phyloP scores from a whole-genome alignment of 495 filamentous ascomycete species.

The Daldinia concentrica region DNA sequence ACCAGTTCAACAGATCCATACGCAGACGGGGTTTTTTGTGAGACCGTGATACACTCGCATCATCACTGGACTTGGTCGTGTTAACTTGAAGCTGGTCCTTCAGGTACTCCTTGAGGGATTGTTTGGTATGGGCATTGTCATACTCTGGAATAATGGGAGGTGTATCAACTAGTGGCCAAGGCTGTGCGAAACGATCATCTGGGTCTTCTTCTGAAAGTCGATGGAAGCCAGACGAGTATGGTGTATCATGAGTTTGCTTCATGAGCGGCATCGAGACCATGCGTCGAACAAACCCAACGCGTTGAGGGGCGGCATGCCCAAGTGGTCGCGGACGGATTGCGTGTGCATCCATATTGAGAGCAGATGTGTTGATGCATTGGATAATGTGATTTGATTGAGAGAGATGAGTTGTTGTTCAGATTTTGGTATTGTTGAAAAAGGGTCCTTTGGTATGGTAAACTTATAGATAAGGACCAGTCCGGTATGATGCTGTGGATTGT shows the following conservation, averaged over 20 bases:
- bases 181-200: neutral
- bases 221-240: neutral
- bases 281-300: slow-evolving; percentile 11
- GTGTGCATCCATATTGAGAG: slow-evolving; percentile 27
- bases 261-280: slow-evolving; percentile 35
- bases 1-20: slow-evolving; percentile 26
- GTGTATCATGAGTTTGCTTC: neutral
- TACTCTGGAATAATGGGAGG: neutral
- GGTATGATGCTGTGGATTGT: neutral
- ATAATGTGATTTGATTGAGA: slow-evolving; percentile 2
- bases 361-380: slow-evolving; percentile 13
- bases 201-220: slow-evolving; percentile 18
- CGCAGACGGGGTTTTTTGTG: slow-evolving; percentile 11
- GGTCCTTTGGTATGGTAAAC: neutral
- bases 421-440: slow-evolving; percentile 2
- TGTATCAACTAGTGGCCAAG: neutral
- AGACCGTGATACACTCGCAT: slow-evolving; percentile 1
- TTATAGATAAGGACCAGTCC: neutral
- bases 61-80: neutral
- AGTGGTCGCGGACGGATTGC: neutral
- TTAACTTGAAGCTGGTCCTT: slow-evolving; percentile 13
- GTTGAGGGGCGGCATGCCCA: neutral
- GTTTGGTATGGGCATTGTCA: slow-evolving; percentile 3
- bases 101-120: slow-evolving; percentile 13
- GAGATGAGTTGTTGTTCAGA: neutral